These are phyloP conservation scores for Antarctomyces pellizariae DNA, from an alignment of 495 filamentous ascomycete species.

Conservation along the genomic window DNA sequence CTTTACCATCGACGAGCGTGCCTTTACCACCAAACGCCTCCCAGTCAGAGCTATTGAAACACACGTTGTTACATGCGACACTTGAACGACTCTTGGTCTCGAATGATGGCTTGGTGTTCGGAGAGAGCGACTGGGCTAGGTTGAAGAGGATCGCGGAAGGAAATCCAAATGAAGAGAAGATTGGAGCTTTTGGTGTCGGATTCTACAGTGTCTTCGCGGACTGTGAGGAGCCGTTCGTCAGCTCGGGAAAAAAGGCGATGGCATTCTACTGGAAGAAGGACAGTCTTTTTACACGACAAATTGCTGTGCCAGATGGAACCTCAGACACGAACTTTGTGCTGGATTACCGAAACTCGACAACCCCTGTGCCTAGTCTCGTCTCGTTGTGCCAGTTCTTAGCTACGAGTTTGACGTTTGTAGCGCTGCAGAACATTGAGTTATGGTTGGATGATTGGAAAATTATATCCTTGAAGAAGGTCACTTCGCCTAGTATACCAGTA, in stretches of 20 bases:
- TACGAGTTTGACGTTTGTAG: slow-evolving; percentile 90
- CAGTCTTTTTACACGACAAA: slow-evolving; percentile 66
- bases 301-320: slow-evolving; percentile 35
- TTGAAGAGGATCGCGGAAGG: slow-evolving; percentile 94
- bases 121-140: slow-evolving; percentile 71
- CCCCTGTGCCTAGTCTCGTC: slow-evolving; percentile 62
- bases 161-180: slow-evolving; percentile 96
- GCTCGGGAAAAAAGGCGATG: slow-evolving; percentile 77
- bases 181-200: slow-evolving; percentile 93
- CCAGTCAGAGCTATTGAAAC: slow-evolving; percentile 48
- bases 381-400: slow-evolving; percentile 77
- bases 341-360: slow-evolving; percentile 70
- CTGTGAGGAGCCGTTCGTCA: slow-evolving; percentile 90
- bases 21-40: slow-evolving; percentile 45
- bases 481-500: slow-evolving; percentile 46
- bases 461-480: slow-evolving; percentile 56
- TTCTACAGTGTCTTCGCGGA: slow-evolving; percentile 98
- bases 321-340: slow-evolving; percentile 73
- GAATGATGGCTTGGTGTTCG: slow-evolving; percentile 75
- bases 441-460: slow-evolving; percentile 75
- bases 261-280: slow-evolving; percentile 98
- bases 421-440: slow-evolving; percentile 65
- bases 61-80: slow-evolving; percentile 63
- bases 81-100: slow-evolving; percentile 62
- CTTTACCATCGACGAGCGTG: slow-evolving; percentile 50